These are phyloP conservation scores for Bromus sterilis DNA, from an alignment of 176 grass and related monocot genomes.

Conservation along the genomic window DNA sequence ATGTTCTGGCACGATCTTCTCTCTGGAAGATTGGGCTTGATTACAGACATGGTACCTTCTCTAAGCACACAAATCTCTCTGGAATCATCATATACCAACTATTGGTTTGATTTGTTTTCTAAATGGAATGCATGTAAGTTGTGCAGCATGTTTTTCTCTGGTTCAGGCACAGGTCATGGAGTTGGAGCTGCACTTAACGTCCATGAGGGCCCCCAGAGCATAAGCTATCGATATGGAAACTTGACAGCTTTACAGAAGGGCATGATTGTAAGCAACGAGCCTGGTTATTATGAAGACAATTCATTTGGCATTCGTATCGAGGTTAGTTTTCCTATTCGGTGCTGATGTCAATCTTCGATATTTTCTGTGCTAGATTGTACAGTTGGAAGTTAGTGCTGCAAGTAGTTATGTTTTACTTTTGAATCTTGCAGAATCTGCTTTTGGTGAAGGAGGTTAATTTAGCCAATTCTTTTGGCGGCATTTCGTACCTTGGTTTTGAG, in stretches of 20 bases:
- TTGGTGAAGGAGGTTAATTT: conserved; percentile 67
- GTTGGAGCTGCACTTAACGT: conserved; percentile 97
- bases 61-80: not conserved
- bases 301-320: conserved; percentile 97
- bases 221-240: conserved; percentile 95
- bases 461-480: conserved; percentile 76
- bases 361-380: not conserved
- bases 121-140: conserved; percentile 7
- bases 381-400: not conserved
- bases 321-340: conserved; percentile 30
- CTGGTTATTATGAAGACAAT: conserved; percentile 95
- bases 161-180: conserved; percentile 94
- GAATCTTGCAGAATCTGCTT: conserved; percentile 76
- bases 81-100: not conserved
- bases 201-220: conserved; percentile 92
- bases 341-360: not conserved
- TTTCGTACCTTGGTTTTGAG: conserved; percentile 86
- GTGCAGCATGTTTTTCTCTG: conserved; percentile 15
- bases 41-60: conserved; percentile 79
- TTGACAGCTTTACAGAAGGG: conserved; percentile 80
- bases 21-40: conserved; percentile 98
- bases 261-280: conserved; percentile 99
- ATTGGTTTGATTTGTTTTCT: not conserved
- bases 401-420: conserved; percentile 1
- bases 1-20: conserved; percentile 89